Evolutionary conservation across 495 filamentous ascomycete species (phyloP), one percentile per base, ranked within the genome.

Genomic region (Penicillium arizonense): DNA sequence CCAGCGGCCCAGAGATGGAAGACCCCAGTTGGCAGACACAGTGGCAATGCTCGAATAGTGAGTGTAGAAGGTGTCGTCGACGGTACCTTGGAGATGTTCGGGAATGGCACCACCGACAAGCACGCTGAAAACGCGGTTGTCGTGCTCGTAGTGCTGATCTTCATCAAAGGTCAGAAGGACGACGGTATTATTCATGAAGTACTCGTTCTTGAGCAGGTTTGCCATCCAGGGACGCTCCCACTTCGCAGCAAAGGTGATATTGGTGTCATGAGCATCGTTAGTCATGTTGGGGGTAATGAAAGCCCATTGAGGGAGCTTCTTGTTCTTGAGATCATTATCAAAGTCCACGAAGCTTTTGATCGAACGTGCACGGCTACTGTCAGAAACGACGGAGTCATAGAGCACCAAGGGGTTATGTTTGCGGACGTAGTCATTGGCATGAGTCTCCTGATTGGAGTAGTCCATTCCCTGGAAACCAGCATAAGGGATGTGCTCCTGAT

Each of bases 241-340:
- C 11, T 59, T 59, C 3, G 77, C 81, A 7, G 81, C 80, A 50
- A 80, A 77, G 16, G 77, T 80, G 42, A 90, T 76, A 64, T 76
- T 77, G 44, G 83, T 83, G 65, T 91, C 87, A 58, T 91, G 87
- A 24, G 79, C 87, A 62, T 87, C 84, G 55, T 86, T 82, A 54
- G 82, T 75, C 86, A 89, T 88, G 74, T 89, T 88, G 16, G 87
- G 87, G 12, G 86, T 89, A 51, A 89, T 81, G 70, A 89, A 88
- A 52, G 78, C 78, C 83, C 83, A 88, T 66, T 89, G 87, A 10
- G 86, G 87, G 13, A 90, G 77, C 28, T 67, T 74, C 53, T 81
- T 67, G 44, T 71, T 58, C 38, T 72, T 61, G 13, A 88, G 67
- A 54, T 88, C 86, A 34, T 76, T 58, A 42, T 74, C 69, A 65